Percentiles rank a stretch among this genome's conserved stretches.
phyloP scores from a whole-genome alignment of 768 basidiomycete genomes.

The Udeniomyces megalosporus region DNA sequence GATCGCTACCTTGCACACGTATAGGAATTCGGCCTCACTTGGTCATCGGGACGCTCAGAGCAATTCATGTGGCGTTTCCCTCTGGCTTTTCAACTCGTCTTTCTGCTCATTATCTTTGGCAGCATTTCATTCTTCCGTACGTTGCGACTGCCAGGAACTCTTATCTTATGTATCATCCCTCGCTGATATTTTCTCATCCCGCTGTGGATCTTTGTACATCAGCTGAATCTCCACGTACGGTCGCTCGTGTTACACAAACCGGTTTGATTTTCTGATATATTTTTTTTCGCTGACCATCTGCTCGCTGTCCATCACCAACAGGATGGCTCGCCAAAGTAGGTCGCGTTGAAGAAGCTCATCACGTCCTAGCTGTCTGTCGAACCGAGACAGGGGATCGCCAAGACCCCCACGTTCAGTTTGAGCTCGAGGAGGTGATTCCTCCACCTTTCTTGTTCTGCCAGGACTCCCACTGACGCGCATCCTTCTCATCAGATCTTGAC shows the following conservation, averaged over 20 bases:
- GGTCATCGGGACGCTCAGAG: conserved; percentile 4
- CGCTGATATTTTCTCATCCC: neutral
- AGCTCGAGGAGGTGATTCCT: too few relatives aligned
- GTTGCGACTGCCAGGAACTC: neutral
- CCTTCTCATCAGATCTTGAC: too few relatives aligned
- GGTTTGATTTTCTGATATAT: too few relatives aligned
- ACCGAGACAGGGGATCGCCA: too few relatives aligned
- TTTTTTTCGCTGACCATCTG: too few relatives aligned
- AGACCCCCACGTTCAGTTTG: too few relatives aligned
- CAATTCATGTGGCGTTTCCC: conserved; percentile 19
- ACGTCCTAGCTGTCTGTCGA: conserved; percentile 6
- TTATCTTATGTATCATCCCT: neutral
- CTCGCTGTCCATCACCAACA: too few relatives aligned
- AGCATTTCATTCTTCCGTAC: conserved; percentile 16
- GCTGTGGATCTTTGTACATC: neutral
- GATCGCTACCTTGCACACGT: neutral
- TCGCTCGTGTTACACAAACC: too few relatives aligned
- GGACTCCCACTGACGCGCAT: too few relatives aligned
- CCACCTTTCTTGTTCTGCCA: too few relatives aligned
- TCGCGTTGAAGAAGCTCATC: conserved; percentile 13
- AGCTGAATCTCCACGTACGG: conserved; percentile 23
- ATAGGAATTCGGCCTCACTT: conserved; percentile 15
- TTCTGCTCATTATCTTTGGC: conserved; percentile 16
- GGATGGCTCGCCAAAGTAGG: conserved; percentile 22
- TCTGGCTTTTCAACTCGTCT: conserved; percentile 22